A percentile compares a stretch with the other conserved stretches of the same genome.
phyloP scores from a whole-genome alignment of 768 basidiomycete species.

The Macrolepiota fuliginosa region DNA sequence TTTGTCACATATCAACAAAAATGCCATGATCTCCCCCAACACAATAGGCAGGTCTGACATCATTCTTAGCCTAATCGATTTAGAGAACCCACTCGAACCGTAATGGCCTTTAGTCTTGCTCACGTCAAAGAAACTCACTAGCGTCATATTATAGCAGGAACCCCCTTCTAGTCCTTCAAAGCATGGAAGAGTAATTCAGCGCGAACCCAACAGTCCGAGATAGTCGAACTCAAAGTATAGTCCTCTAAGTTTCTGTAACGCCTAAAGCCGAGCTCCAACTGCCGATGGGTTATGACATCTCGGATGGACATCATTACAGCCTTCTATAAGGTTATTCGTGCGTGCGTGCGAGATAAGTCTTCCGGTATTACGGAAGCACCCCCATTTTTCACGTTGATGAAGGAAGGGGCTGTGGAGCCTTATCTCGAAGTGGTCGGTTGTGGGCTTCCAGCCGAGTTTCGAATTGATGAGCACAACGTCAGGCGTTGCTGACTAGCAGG shows the following conservation, averaged over 20 bases:
- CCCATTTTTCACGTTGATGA: not conserved
- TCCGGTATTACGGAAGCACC: not conserved
- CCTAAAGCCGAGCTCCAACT: not conserved
- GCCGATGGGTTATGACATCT: not conserved
- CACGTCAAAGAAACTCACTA: not conserved
- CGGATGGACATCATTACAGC: not conserved
- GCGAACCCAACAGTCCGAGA: no score
- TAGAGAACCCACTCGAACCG: not conserved
- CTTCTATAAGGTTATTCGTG: not conserved
- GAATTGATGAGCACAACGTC: not conserved
- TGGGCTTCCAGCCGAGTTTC: not conserved
- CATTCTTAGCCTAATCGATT: not conserved
- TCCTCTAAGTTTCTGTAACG: not conserved
- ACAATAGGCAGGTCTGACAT: not conserved
- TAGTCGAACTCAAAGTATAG: no score
- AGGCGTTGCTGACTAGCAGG: not conserved
- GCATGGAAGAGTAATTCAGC: no score
- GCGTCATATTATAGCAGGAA: not conserved
- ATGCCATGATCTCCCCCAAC: not conserved
- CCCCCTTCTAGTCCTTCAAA: not conserved
- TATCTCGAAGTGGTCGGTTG: not conserved
- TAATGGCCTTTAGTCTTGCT: not conserved
- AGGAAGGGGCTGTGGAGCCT: not conserved
- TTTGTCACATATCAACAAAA: not conserved
- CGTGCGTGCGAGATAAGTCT: not conserved